Base-by-base conservation (phyloP, 305 asterid species). In the Fraxinus angustifolia region DNA sequence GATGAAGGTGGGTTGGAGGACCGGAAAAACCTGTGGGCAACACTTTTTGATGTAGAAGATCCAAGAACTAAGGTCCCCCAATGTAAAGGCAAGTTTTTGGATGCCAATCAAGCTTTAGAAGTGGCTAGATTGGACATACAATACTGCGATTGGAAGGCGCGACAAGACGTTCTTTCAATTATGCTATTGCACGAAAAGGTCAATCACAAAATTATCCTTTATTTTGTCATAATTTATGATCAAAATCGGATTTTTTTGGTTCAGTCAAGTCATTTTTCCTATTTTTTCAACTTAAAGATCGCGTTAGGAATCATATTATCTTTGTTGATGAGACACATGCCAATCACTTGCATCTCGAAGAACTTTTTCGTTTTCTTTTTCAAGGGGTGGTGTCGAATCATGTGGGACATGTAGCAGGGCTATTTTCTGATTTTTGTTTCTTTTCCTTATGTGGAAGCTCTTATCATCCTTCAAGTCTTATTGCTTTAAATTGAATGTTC, bases 151-250 rank as follows among this genome's bases (percentile, higher is more conserved):
- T 91, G 97, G 97, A 90, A 91, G 85, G 97, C 98, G 75, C 88
- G 98, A 72, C 98, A 88, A 87, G 98, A 93, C 16, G 91, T 94
- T 79, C 94, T 93, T 34, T 75, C 92, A 0, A 94, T 94, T 88
- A 91, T 93, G 96, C 96, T 89, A 79, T 92, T 94, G 36, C 97
- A 93, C 56, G 97, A 93, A 83, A 92, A 93, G 97, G 98, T 94
- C 76, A 17, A 28, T 71, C 1, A 42, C 21, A 40, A 34, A 33
- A 53, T 36, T 50, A 8, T 28, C n/a, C 34, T 35, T 36, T 60
- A 1, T 33, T 73, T 34, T 28, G 21, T 67, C 5, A 48, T 48
- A 14, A 16, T 48, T 40, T 48, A 31, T 34, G 28, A 50, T 34
- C 42, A 6, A 21, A 50, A 48, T 71, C 0, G 1, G 33, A 17